Evolutionary conservation across 2,329 filamentous ascomycete species (phyloP).

Genomic region (Phyllosticta citrichinensis): DNA sequence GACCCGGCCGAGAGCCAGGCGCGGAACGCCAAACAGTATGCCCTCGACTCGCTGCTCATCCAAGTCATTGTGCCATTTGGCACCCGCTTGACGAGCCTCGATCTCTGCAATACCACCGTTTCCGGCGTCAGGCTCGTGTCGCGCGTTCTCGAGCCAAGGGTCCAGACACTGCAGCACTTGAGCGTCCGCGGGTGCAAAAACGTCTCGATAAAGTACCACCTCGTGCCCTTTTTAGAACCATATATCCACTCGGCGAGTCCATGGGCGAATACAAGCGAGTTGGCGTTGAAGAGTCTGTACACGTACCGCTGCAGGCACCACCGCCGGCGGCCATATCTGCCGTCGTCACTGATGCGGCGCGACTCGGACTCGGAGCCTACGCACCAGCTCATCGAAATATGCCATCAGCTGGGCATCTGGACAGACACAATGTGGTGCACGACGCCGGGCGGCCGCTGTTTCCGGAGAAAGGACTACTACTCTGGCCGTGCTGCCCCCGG

Average conservation of each 20-base stretch:
- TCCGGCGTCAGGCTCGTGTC: constrained; percentile 47
- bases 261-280: constrained; percentile 32
- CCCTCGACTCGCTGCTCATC: constrained; percentile 48
- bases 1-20: constrained; percentile 30
- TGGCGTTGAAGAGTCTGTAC: constrained; percentile 50
- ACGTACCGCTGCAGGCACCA: constrained; percentile 55
- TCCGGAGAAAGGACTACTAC: constrained; percentile 47
- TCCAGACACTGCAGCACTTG: constrained; percentile 47
- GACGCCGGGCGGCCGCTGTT: constrained; percentile 47
- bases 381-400: constrained; percentile 49
- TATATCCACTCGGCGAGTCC: constrained; percentile 32
- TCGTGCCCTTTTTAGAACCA: constrained; percentile 45
- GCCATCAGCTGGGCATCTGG: constrained; percentile 50
- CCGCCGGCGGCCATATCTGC: constrained; percentile 48
- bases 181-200: constrained; percentile 55
- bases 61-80: constrained; percentile 47
- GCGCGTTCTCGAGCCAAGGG: constrained; percentile 44
- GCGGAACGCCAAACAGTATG: constrained; percentile 47
- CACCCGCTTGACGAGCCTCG: constrained; percentile 45
- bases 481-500: constrained; percentile 45
- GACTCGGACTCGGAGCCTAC: constrained; percentile 53
- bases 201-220: constrained; percentile 54
- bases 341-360: constrained; percentile 43
- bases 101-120: constrained; percentile 52
- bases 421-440: constrained; percentile 54